Percentiles rank a stretch among this genome's conserved stretches.
These are phyloP conservation scores for Sclerotiophoma versabilis DNA, from an alignment of 2,329 filamentous ascomycete species.

Conservation along the genomic window DNA sequence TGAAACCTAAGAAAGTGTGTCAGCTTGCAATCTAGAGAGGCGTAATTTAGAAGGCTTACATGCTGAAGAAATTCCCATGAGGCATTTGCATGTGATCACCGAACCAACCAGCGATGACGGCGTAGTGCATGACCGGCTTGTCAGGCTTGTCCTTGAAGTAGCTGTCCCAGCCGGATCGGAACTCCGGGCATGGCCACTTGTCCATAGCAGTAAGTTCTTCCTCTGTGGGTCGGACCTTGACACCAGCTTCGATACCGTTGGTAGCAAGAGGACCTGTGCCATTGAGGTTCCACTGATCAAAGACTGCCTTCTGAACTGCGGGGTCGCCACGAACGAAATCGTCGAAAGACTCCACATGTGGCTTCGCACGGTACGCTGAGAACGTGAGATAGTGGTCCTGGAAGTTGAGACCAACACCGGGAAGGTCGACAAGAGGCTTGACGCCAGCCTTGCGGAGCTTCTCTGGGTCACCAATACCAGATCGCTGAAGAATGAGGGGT, in stretches of 20 bases:
- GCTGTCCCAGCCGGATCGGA: slow-evolving; percentile 76
- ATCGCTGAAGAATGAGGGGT: slow-evolving; percentile 76
- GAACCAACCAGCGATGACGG: slow-evolving; percentile 67
- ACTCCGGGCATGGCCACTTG: slow-evolving; percentile 76
- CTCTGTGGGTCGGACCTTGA: slow-evolving; percentile 76
- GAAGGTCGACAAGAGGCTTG: slow-evolving; percentile 73
- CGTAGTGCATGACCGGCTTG: slow-evolving; percentile 88
- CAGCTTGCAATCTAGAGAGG: neutral
- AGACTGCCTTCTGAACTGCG: slow-evolving; percentile 75
- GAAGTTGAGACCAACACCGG: slow-evolving; percentile 78
- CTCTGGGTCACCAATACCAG: slow-evolving; percentile 74
- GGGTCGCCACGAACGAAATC: slow-evolving; percentile 79
- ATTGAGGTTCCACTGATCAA: slow-evolving; percentile 79
- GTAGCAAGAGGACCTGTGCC: slow-evolving; percentile 79
- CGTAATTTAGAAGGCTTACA: slow-evolving; percentile 50
- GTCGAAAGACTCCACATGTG: slow-evolving; percentile 78
- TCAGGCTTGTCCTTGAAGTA: slow-evolving; percentile 87
- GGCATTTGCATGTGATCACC: slow-evolving; percentile 67
- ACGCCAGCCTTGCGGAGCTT: slow-evolving; percentile 74
- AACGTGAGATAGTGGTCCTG: slow-evolving; percentile 79
- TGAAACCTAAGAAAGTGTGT: slow-evolving; percentile 61
- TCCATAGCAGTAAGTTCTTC: slow-evolving; percentile 73
- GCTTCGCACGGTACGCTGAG: slow-evolving; percentile 74
- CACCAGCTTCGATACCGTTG: slow-evolving; percentile 80
- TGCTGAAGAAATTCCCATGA: slow-evolving; percentile 80